Evolutionary conservation across 2,329 filamentous ascomycete genomes (phyloP).

Genomic region (Colletotrichum endophyticum): DNA sequence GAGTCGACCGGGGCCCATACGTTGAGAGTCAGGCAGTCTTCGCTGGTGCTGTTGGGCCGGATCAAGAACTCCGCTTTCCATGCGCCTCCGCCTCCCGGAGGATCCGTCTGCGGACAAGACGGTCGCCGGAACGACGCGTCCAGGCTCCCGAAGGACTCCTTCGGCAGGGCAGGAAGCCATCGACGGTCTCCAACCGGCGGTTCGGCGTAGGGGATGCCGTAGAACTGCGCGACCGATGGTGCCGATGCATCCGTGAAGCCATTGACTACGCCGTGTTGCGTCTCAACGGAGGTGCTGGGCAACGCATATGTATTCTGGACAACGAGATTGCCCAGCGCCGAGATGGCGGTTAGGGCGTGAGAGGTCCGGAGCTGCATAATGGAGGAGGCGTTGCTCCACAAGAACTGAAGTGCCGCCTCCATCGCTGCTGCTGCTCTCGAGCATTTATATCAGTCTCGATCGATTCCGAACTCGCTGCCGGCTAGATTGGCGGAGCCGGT

Average conservation of each 20-base stretch:
- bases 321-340: not conserved
- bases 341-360: not conserved
- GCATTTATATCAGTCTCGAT: not conserved
- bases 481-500: not conserved
- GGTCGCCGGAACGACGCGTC: not conserved
- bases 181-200: slow-evolving; percentile 28
- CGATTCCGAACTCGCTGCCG: not conserved
- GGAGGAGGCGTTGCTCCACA: not conserved
- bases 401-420: not conserved
- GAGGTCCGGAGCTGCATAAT: not conserved
- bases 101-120: not conserved
- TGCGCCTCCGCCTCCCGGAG: not conserved
- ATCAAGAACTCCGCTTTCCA: not conserved
- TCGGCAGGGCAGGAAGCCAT: slow-evolving; percentile 24
- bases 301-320: not conserved
- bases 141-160: slow-evolving; percentile 19
- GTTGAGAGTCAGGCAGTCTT: slow-evolving; percentile 51
- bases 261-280: not conserved
- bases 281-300: not conserved
- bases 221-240: slow-evolving; percentile 30
- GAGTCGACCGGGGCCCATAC: slow-evolving; percentile 47
- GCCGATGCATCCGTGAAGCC: not conserved
- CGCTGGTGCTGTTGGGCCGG: slow-evolving; percentile 23
- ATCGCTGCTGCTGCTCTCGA: not conserved
- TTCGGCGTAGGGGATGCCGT: slow-evolving; percentile 36